Evolutionary conservation across 1,284 basidiomycete genomes (phyloP).

Genomic region (Crucibulum parvulum): DNA sequence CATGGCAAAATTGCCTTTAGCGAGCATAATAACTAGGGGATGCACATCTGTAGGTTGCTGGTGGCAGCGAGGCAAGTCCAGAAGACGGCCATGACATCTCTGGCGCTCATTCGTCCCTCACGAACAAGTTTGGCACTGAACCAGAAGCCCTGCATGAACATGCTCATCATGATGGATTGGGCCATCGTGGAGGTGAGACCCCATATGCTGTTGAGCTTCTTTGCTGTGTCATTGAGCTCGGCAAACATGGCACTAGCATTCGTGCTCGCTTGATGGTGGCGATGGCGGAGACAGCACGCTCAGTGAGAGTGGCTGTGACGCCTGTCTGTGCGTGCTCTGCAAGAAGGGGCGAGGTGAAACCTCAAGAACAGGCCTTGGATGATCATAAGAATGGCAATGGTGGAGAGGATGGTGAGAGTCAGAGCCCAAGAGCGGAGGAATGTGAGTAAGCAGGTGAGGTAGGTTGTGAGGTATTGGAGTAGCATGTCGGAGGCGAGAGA

Average conservation of each 20-base stretch:
- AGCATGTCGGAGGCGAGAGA: slow-evolving; percentile 81
- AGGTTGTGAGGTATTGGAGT: slow-evolving; percentile 84
- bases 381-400: neutral
- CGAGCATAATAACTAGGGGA: slow-evolving; percentile 83
- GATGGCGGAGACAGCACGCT: slow-evolving; percentile 83
- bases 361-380: slow-evolving; percentile 6
- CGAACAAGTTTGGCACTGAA: slow-evolving; percentile 53
- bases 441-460: slow-evolving; percentile 80
- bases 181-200: neutral
- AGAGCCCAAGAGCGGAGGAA: slow-evolving; percentile 84
- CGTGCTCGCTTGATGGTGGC: slow-evolving; percentile 87
- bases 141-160: neutral
- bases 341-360: slow-evolving; percentile 71
- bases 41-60: slow-evolving; percentile 67
- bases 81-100: slow-evolving; percentile 77
- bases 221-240: slow-evolving; percentile 54
- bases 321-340: slow-evolving; percentile 72
- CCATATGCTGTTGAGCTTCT: slow-evolving; percentile 9
- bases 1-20: slow-evolving; percentile 56
- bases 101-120: slow-evolving; percentile 56
- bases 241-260: slow-evolving; percentile 62
- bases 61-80: slow-evolving; percentile 78
- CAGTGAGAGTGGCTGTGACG: slow-evolving; percentile 79
- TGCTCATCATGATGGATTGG: neutral
- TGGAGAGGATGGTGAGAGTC: neutral